Evolutionary conservation across 73 alveolate species (phyloP).

Genomic region (Paraurostyla sp.): DNA sequence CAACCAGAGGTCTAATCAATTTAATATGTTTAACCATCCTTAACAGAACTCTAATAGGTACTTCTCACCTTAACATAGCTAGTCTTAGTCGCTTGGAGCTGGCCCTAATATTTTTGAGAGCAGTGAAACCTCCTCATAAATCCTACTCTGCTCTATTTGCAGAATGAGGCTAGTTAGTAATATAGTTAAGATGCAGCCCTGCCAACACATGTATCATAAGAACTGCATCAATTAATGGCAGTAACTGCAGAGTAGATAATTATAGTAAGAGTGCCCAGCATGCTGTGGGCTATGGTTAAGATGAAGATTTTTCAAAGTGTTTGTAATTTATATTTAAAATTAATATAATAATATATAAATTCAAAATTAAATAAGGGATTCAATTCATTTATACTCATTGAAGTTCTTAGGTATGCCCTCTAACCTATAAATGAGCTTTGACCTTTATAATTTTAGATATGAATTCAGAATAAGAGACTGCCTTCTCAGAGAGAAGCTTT

Average conservation of each 20-base stretch:
- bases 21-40: too few relatives aligned
- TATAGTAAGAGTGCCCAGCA: too few relatives aligned
- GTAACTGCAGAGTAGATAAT: too few relatives aligned
- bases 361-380: conserved; percentile 43
- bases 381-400: not conserved
- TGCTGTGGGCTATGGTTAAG: not conserved
- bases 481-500: not conserved
- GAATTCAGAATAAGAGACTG: not conserved
- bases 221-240: conserved; percentile 7
- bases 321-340: not conserved
- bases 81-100: too few relatives aligned
- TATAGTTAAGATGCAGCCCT: conserved; percentile 1
- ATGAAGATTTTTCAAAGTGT: not conserved
- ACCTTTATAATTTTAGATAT: not conserved
- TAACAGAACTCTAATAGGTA: too few relatives aligned
- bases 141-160: not conserved
- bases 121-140: not conserved
- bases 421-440: not conserved
- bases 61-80: too few relatives aligned
- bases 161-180: not conserved
- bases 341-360: not conserved
- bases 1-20: too few relatives aligned
- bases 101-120: not conserved
- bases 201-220: conserved; percentile 18
- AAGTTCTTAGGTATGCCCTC: not conserved